phyloP scores from a whole-genome alignment of 192 early-diverging fungal genomes.

The Gryganskiella cystojenkinii region DNA sequence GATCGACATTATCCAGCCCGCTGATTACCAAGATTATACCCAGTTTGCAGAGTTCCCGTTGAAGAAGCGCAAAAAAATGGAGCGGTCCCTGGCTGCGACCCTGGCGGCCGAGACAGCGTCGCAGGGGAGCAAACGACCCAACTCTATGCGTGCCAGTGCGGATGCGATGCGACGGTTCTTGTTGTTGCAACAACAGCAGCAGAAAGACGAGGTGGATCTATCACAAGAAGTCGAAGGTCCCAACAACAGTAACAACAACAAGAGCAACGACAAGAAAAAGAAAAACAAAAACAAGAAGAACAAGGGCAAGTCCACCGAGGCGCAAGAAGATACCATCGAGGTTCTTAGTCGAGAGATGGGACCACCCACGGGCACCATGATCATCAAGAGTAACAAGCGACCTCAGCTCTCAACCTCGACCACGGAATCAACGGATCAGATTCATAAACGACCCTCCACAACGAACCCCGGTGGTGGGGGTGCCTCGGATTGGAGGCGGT shows the following conservation, averaged over 20 bases:
- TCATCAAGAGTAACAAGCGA: slow-evolving; percentile 10
- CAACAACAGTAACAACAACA: background rate
- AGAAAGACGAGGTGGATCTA: background rate
- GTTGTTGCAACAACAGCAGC: background rate
- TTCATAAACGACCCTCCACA: no score
- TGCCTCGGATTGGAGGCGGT: slow-evolving; percentile 31
- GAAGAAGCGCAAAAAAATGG: slow-evolving; percentile 49
- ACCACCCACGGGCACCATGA: slow-evolving; percentile 19
- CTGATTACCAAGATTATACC: slow-evolving; percentile 48
- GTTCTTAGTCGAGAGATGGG: slow-evolving; percentile 1
- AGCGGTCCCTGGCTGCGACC: slow-evolving; percentile 24
- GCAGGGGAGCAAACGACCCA: slow-evolving; percentile 1
- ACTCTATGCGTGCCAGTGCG: background rate
- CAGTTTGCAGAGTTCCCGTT: slow-evolving; percentile 47
- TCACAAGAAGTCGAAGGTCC: background rate
- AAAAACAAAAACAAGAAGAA: background rate
- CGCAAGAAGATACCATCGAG: background rate
- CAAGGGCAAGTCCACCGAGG: background rate
- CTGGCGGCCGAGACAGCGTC: background rate
- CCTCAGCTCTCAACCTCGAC: background rate
- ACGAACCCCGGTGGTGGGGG: no score
- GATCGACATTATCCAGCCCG: slow-evolving; percentile 43
- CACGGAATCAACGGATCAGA: no score
- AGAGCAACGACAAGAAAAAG: slow-evolving; percentile 4
- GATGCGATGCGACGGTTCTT: slow-evolving; percentile 34